Percentiles rank a stretch among this genome's conserved stretches.
Conservation (phyloP, 2,329 filamentous ascomycete species). For the Botrytis galanthina region DNA sequence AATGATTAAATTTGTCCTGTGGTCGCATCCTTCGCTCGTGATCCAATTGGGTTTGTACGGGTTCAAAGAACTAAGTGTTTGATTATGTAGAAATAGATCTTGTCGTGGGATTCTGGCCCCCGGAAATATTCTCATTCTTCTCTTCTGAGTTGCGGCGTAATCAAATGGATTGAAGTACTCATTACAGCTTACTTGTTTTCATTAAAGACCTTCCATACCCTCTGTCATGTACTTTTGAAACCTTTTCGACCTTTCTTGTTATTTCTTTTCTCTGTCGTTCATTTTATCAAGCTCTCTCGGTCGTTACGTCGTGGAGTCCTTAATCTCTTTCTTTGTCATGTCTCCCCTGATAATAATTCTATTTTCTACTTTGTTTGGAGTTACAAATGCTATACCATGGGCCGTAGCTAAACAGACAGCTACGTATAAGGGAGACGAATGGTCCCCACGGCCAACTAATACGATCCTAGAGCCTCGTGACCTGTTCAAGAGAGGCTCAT, state of each 20-base stretch:
- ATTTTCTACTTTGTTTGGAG: slow-evolving; percentile 27
- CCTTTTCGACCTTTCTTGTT: slow-evolving; percentile 10
- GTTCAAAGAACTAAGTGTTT: slow-evolving; percentile 1
- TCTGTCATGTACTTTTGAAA: background rate
- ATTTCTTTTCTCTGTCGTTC: slow-evolving; percentile 1
- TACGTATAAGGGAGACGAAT: slow-evolving; percentile 31
- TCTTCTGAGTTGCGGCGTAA: slow-evolving; percentile 9
- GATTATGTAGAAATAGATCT: slow-evolving; percentile 1
- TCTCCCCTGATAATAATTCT: slow-evolving; percentile 31
- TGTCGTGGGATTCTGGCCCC: slow-evolving; percentile 20
- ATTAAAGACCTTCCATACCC: slow-evolving; percentile 1
- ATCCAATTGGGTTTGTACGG: slow-evolving; percentile 13
- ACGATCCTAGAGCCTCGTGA: slow-evolving; percentile 25
- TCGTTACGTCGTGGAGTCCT: background rate
- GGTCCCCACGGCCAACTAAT: slow-evolving; percentile 35
- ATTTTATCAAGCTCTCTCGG: background rate
- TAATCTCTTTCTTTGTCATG: slow-evolving; percentile 34
- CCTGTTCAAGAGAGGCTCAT: slow-evolving; percentile 32
- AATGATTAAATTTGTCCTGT: slow-evolving; percentile 3
- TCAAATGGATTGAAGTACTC: background rate
- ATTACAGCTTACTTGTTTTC: slow-evolving; percentile 5
- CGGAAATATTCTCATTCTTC: background rate
- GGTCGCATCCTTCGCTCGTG: slow-evolving; percentile 15
- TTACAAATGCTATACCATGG: slow-evolving; percentile 33
- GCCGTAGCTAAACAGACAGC: slow-evolving; percentile 29